Conservation (phyloP, 1,284 basidiomycete genomes). For the Inonotus obliquus region DNA sequence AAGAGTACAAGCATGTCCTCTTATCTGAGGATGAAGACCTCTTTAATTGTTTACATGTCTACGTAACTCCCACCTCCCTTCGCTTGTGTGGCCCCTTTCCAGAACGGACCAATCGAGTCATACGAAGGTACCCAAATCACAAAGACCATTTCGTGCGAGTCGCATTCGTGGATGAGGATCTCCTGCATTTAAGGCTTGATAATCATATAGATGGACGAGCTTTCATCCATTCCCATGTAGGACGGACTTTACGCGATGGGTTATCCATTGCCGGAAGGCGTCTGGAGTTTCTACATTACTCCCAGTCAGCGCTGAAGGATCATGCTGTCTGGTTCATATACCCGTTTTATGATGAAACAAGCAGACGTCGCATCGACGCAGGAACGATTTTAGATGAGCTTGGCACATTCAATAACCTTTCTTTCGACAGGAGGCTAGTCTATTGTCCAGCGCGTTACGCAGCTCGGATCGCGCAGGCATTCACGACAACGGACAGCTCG, state of each 20-base stretch:
- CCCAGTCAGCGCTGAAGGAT: slow-evolving; percentile 45
- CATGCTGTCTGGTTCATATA: slow-evolving; percentile 57
- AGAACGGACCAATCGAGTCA: slow-evolving; percentile 63
- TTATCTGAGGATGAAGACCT: slow-evolving; percentile 34
- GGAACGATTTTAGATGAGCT: slow-evolving; percentile 45
- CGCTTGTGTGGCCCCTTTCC: slow-evolving; percentile 55
- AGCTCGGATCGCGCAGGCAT: slow-evolving; percentile 66
- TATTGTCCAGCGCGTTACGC: slow-evolving; percentile 65
- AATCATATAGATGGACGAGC: slow-evolving; percentile 43
- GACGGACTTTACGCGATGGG: slow-evolving; percentile 38
- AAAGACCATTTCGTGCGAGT: slow-evolving; percentile 61
- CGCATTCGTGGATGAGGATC: slow-evolving; percentile 54
- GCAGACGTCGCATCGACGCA: slow-evolving; percentile 35
- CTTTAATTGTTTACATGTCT: slow-evolving; percentile 52
- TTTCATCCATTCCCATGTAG: slow-evolving; percentile 44
- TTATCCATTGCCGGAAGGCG: slow-evolving; percentile 32
- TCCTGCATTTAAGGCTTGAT: slow-evolving; percentile 44
- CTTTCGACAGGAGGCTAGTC: slow-evolving; percentile 42
- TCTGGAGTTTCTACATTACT: slow-evolving; percentile 44
- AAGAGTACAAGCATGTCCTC: slow-evolving; percentile 24
- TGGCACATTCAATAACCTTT: slow-evolving; percentile 46
- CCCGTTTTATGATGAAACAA: slow-evolving; percentile 36
- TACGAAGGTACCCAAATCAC: slow-evolving; percentile 44
- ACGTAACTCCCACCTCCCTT: slow-evolving; percentile 56
- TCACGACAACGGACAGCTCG: slow-evolving; percentile 64